Conservation (phyloP, 106 monocot genomes). For the Dendrobium catenatum region DNA sequence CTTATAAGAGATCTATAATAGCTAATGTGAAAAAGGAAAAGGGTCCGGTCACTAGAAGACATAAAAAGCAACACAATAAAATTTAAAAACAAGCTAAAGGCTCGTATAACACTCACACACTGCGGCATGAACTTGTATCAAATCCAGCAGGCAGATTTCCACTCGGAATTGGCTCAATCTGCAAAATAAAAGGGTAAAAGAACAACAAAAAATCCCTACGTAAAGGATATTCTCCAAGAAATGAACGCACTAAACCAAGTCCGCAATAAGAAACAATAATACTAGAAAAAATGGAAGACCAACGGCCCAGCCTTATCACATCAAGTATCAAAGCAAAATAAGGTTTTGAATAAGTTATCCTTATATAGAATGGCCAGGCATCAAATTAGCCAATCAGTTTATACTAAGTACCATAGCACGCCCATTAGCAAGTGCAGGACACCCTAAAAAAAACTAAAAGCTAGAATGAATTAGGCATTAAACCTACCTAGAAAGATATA, state of each 20-base stretch:
- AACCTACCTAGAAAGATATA: background rate
- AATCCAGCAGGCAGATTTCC: constrained; percentile 30
- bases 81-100: background rate
- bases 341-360: background rate
- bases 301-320: background rate
- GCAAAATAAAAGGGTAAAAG: constrained; percentile 54
- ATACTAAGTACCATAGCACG: background rate
- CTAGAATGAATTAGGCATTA: background rate
- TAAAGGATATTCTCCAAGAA: background rate
- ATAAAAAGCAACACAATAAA: background rate
- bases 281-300: background rate
- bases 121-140: constrained; percentile 26
- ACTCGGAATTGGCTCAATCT: constrained; percentile 26
- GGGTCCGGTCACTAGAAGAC: background rate
- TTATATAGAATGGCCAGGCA: background rate
- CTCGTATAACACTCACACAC: constrained; percentile 14
- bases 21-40: background rate
- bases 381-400: no score
- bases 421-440: background rate
- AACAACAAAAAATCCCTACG: constrained; percentile 18
- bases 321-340: background rate
- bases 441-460: background rate
- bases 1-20: background rate
- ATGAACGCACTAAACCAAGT: background rate
- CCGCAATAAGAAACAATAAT: background rate